Evolutionary conservation across 2,329 filamentous ascomycete genomes (phyloP).

Genomic region (Monilinia vaccinii-corymbosi): DNA sequence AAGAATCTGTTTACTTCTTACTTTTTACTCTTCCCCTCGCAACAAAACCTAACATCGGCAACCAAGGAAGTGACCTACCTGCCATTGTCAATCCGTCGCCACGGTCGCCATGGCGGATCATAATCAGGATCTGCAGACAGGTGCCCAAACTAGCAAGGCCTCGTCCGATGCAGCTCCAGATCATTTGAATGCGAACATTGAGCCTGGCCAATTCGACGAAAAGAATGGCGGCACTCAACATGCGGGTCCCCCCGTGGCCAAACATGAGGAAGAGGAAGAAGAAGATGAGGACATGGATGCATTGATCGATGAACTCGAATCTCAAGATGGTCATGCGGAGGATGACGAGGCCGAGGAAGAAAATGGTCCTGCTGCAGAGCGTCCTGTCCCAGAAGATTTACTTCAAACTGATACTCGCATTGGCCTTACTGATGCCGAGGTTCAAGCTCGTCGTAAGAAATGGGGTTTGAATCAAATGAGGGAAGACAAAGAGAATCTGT

Average conservation of each 20-base stretch:
- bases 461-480: conserved; percentile 85
- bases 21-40: neutral
- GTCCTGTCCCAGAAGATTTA: conserved; percentile 61
- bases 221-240: conserved; percentile 32
- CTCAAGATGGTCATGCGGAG: conserved; percentile 60
- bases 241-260: conserved; percentile 26
- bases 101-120: conserved; percentile 19
- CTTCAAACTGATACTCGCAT: conserved; percentile 65
- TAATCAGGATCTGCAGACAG: neutral
- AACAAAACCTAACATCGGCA: neutral
- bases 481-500: conserved; percentile 77
- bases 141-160: conserved; percentile 12
- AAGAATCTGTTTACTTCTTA: conserved; percentile 3
- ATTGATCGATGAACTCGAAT: conserved; percentile 81
- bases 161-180: conserved; percentile 19
- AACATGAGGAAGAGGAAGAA: conserved; percentile 47
- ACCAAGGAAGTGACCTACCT: neutral
- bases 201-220: conserved; percentile 57
- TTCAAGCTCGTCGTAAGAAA: conserved; percentile 53
- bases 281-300: conserved; percentile 79
- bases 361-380: conserved; percentile 43
- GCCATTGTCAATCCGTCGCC: neutral
- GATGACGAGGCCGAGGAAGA: conserved; percentile 51
- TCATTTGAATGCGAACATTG: conserved; percentile 51
- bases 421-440: conserved; percentile 66